These are phyloP conservation scores for Ploettnerulaceae sp. DNA, from an alignment of 2,329 filamentous ascomycete genomes.

Conservation along the genomic window DNA sequence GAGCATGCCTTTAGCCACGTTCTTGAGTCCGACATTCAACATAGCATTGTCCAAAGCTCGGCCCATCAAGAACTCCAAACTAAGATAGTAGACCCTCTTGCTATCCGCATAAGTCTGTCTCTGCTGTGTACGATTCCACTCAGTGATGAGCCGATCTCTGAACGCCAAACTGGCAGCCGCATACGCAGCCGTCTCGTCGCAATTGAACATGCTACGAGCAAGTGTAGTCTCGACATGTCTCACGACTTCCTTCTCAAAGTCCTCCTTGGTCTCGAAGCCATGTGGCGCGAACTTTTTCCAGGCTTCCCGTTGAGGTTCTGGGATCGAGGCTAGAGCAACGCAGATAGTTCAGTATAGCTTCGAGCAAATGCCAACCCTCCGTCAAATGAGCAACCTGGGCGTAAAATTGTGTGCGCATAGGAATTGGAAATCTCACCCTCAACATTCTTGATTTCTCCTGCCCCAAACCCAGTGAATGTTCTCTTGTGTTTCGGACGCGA, in stretches of 20 bases:
- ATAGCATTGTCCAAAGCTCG: conserved; percentile 96
- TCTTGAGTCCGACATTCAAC: conserved; percentile 89
- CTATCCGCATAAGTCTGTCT: conserved; percentile 83
- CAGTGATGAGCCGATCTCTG: conserved; percentile 84
- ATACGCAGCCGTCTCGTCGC: conserved; percentile 90
- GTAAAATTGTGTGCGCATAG: too few relatives aligned
- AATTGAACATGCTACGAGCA: conserved; percentile 95
- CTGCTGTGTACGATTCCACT: conserved; percentile 99
- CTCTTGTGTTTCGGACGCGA: conserved; percentile 91
- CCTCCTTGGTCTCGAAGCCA: conserved; percentile 72
- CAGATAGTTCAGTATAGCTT: too few relatives aligned
- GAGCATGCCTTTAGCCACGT: conserved; percentile 67
- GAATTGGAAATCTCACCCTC: conserved; percentile 58
- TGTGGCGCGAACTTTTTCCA: conserved; percentile 61
- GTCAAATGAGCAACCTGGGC: too few relatives aligned
- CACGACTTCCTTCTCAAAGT: conserved; percentile 83
- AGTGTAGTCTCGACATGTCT: conserved; percentile 95
- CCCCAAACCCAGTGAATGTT: conserved; percentile 90
- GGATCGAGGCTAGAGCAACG: conserved; percentile 64
- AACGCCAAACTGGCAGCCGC: conserved; percentile 87
- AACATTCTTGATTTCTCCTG: conserved; percentile 86
- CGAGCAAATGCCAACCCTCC: too few relatives aligned
- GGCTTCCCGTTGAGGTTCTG: conserved; percentile 79
- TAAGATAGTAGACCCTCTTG: conserved; percentile 96
- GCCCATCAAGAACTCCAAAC: conserved; percentile 96